Evolutionary conservation across 306 rosid species (phyloP), one percentile per base, ranked within the genome.

Genomic region (Casuarina equisetifolia): DNA sequence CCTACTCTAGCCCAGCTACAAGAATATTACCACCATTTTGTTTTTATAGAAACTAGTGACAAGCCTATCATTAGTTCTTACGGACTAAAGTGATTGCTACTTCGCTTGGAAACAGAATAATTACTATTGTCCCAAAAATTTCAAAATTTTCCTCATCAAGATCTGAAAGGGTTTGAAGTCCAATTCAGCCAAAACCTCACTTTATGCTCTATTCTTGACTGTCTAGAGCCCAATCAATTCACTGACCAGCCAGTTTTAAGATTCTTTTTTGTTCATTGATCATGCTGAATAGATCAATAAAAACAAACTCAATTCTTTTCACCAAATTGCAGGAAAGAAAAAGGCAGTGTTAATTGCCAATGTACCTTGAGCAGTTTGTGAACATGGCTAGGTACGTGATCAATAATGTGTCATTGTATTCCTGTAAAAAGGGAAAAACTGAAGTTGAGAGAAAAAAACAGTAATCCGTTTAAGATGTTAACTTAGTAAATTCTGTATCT

Each of bases 351-450:
- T 17, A 76, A 63, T 38, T 63, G 75, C 67, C 19, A 69, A 70
- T 86, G 79, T 85, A 95, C 98, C 98, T 95, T 81, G 97, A 95
- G 84, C 99, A 92, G 85, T 91, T 92, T 82, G 99, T 95, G 88
- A 89, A 88, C 97, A 91, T 89, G 70, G 99, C 97, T 63, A 95
- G 92, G 83, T 92, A 91, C 54, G 96, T 85, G 79, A 92, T 81
- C 89, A 95, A 78, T 82, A 92, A 77, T 20, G 99, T 95, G 84
- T 95, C 97, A 79, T 90, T 95, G 85, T 92, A 92, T 77, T 92
- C 99, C 99, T 95, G 76, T 62, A 81, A 74, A 36, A 57, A 52
- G 69, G 78, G 44, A 42, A n/a, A 25, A 69, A 55, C 13, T 66
- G 77, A 40, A 36, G 54, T 53, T 69, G 50, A 84, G 62, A 52